These are phyloP conservation scores for Plasmodium inui DNA, from an alignment of 169 alveolate genomes.

Conservation along the genomic window DNA sequence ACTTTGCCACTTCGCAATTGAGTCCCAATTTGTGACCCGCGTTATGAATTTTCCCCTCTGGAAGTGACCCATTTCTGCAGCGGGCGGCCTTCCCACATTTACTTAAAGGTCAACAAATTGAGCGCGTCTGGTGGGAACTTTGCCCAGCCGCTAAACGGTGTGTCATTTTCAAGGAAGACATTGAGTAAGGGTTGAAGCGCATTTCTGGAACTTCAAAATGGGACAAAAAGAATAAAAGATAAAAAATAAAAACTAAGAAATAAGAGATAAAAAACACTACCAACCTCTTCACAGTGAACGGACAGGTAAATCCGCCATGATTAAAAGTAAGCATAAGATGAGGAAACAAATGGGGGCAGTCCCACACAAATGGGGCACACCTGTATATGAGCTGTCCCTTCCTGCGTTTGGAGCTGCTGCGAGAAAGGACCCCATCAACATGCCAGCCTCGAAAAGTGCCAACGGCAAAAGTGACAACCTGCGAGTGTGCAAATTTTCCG, in stretches of 20 bases:
- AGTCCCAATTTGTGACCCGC: not conserved
- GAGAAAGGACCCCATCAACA: not conserved
- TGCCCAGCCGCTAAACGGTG: not conserved
- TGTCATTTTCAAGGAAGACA: not conserved
- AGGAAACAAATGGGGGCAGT: not conserved
- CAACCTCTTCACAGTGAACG: not conserved
- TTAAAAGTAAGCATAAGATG: not conserved
- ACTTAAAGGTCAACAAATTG: not conserved
- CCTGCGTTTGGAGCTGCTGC: not conserved
- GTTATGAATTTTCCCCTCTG: not conserved
- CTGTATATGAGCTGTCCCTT: not conserved
- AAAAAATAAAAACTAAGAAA: too few species aligned
- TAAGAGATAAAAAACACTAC: too few species aligned
- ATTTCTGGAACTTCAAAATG: not conserved
- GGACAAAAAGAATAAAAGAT: not conserved
- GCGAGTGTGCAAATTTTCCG: not conserved
- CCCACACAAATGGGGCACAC: not conserved
- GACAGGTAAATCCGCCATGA: not conserved
- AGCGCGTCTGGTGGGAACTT: not conserved
- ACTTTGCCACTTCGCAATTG: not conserved
- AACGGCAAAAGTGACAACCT: not conserved
- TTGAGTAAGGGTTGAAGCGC: not conserved
- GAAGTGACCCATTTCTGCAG: not conserved
- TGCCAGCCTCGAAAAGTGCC: not conserved
- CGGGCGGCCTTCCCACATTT: not conserved